Evolutionary conservation across 257 asterid species (phyloP), one percentile per base, ranked within the genome.

Genomic region (Solanum arcanum): DNA sequence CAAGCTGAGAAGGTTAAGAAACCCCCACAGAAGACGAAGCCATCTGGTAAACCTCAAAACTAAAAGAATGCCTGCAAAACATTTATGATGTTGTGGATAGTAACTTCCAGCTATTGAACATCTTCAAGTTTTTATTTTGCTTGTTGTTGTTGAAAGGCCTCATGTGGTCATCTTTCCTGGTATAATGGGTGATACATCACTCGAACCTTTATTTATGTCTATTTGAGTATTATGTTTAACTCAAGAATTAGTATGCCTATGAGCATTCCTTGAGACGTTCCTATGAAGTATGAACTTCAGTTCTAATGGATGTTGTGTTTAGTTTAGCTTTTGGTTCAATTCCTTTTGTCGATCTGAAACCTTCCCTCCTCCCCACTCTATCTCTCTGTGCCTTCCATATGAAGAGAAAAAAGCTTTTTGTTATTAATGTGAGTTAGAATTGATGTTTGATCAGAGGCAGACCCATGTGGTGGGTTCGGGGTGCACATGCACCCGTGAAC

Each of bases 1-100:
- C 92, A 94, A 86, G 88, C 88, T 82, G 95, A 92, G 83, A 93
- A 89, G 91, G 92, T 90, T 88, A 92, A 88, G 92, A 93, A 89
- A 90, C 88, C 92, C 52, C 84, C 87, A 5, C 90, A 91, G 87
- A 92, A 92, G 90, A 82, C 88, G 75, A 93, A 89, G 91, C 90
- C 85, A 74, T 91, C 90, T 66, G 92, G 89, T 90, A 88, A 91
- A 89, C 42, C 35, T 72, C 75, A 23, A 86, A 86, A 73, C 84
- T 86, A 37, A 78, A 73, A 73, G 88, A 35, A 81, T 18, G 47
- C 83, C 85, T 90, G 83, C 82, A 74, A 74, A 74, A 39, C 82
- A 74, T 37, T 74, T 74, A 39, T 39, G 82, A 73, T 35, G 81
- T 73, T 37, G 10, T 35, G 47, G 49, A 73, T 73, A 35, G 49